A percentile compares a stretch with the other conserved stretches of the same genome.
These are phyloP conservation scores for Tylopilus cervinicoccineus DNA, from an alignment of 768 basidiomycete species.

Conservation along the genomic window DNA sequence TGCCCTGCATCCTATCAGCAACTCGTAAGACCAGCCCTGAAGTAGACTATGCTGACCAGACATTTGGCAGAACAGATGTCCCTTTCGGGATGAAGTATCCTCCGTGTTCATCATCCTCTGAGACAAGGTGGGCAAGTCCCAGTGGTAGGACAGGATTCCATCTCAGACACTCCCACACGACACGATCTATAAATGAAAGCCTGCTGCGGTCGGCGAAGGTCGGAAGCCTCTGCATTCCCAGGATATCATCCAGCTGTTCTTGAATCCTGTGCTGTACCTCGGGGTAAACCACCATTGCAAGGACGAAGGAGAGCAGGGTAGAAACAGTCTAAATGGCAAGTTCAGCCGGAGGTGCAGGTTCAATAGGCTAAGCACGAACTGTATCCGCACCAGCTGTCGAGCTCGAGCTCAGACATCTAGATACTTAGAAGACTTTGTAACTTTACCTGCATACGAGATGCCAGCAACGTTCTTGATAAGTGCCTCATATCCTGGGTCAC, in stretches of 20 bases:
- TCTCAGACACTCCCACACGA: constrained; percentile 34
- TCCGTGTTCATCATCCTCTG: constrained; percentile 42
- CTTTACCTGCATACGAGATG: constrained; percentile 44
- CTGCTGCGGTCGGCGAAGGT: constrained; percentile 38
- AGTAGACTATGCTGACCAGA: constrained; percentile 35
- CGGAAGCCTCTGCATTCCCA: constrained; percentile 45
- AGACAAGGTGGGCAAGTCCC: constrained; percentile 18
- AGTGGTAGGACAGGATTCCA: constrained; percentile 40
- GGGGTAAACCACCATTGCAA: constrained; percentile 54
- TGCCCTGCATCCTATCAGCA: constrained; percentile 30
- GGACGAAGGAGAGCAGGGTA: constrained; percentile 45
- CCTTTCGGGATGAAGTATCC: constrained; percentile 45
- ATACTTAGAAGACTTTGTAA: background rate
- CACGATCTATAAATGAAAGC: constrained; percentile 38
- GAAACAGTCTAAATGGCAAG: constrained; percentile 41
- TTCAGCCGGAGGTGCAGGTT: constrained; percentile 20
- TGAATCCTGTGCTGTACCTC: constrained; percentile 46
- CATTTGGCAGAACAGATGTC: constrained; percentile 42
- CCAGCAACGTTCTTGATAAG: constrained; percentile 49
- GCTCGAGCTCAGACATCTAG: constrained; percentile 2
- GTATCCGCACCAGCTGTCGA: constrained; percentile 24
- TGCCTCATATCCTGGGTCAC: constrained; percentile 36
- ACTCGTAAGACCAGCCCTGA: constrained; percentile 10
- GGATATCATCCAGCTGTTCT: constrained; percentile 46
- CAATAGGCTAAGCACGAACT: constrained; percentile 17